Evolutionary conservation across 140 eudicot species (phyloP).

Genomic region (Flaveria floridana): DNA sequence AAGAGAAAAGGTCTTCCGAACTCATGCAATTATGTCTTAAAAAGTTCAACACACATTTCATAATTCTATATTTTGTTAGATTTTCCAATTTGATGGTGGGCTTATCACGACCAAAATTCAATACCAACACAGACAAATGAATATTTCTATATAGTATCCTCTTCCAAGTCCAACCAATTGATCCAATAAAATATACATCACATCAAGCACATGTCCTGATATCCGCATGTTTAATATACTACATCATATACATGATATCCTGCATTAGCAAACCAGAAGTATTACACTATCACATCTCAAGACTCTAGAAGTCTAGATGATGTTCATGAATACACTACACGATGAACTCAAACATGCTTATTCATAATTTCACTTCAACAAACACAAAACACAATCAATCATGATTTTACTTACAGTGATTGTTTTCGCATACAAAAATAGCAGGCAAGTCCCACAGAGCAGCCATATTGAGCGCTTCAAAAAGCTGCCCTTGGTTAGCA

Average conservation of each 20-base stretch:
- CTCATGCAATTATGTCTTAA: constrained; percentile 11
- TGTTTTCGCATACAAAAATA: constrained; percentile 87
- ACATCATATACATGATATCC: too few relatives aligned
- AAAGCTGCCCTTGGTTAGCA: constrained; percentile 92
- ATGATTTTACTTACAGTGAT: constrained; percentile 66
- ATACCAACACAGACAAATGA: background rate
- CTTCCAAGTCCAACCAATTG: background rate
- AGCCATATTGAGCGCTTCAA: constrained; percentile 97
- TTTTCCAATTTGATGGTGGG: constrained; percentile 1
- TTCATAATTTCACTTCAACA: too few relatives aligned
- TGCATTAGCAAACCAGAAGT: constrained; percentile 1
- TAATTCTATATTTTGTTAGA: background rate
- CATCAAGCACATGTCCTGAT: background rate
- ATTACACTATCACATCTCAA: background rate
- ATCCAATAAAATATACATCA: background rate
- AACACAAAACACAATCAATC: background rate
- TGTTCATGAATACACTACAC: background rate
- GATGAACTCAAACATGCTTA: background rate
- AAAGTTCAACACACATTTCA: background rate
- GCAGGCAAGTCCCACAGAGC: constrained; percentile 98
- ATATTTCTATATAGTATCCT: background rate
- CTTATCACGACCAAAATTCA: constrained; percentile 12
- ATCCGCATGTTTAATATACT: constrained; percentile 3
- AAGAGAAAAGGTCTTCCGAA: background rate
- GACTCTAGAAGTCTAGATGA: constrained; percentile 9